These are phyloP conservation scores for Monosporozyma yasuniensis DNA, from an alignment of 805 yeast genomes.

Conservation along the genomic window DNA sequence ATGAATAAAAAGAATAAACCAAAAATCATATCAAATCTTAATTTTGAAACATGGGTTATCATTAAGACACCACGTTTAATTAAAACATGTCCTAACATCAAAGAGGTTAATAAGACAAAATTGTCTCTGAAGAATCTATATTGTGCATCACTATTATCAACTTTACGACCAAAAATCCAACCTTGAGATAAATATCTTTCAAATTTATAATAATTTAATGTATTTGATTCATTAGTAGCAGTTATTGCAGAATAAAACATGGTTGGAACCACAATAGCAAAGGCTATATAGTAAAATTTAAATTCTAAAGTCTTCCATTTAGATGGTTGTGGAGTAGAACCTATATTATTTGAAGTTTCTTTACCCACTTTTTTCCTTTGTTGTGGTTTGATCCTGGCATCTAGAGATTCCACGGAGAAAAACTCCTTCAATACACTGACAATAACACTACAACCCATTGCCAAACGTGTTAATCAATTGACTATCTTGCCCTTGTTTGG, in stretches of 20 bases:
- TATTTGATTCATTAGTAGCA: conserved; percentile 66
- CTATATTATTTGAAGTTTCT: background rate
- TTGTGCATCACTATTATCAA: conserved; percentile 88
- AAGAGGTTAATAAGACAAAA: conserved; percentile 48
- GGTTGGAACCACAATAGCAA: conserved; percentile 65
- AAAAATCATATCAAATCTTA: conserved; percentile 62
- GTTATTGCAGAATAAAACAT: conserved; percentile 77
- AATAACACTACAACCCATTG: background rate
- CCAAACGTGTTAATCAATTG: background rate
- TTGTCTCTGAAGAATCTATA: conserved; percentile 82
- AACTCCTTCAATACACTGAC: conserved; percentile 12
- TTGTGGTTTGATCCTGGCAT: conserved; percentile 21
- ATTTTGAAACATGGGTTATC: conserved; percentile 32
- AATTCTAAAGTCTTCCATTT: conserved; percentile 72
- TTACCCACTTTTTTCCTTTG: conserved; percentile 7
- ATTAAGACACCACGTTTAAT: conserved; percentile 36
- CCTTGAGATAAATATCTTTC: conserved; percentile 61
- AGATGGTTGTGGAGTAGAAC: background rate
- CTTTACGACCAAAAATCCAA: conserved; percentile 85
- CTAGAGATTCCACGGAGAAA: conserved; percentile 22
- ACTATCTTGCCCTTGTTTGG: no score
- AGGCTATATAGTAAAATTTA: conserved; percentile 52
- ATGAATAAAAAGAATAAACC: conserved; percentile 60
- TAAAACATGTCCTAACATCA: conserved; percentile 46
- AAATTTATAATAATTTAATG: conserved; percentile 55